These are phyloP conservation scores for Dendrostoma leiphaemia DNA, from an alignment of 2,329 filamentous ascomycete species.

Conservation along the genomic window DNA sequence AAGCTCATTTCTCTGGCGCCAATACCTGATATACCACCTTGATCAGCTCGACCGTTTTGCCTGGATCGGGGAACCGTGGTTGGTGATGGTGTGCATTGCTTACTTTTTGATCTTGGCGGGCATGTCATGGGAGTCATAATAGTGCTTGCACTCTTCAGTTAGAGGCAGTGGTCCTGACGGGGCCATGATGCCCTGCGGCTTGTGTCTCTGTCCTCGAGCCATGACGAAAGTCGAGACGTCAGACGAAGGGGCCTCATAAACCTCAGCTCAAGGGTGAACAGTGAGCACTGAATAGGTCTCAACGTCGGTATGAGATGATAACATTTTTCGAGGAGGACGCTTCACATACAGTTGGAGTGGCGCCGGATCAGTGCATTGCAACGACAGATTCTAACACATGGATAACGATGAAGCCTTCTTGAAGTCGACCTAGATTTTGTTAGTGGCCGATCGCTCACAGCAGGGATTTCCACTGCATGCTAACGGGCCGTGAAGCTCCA, in stretches of 20 bases:
- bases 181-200: conserved; percentile 30
- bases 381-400: too few relatives aligned
- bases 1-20: conserved; percentile 81
- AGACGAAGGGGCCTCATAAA: too few relatives aligned
- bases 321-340: too few relatives aligned
- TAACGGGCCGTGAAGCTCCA: neutral
- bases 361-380: too few relatives aligned
- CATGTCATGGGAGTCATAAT: conserved; percentile 66
- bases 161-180: conserved; percentile 47
- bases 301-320: too few relatives aligned
- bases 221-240: too few relatives aligned
- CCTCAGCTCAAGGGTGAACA: too few relatives aligned
- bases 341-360: too few relatives aligned
- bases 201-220: neutral
- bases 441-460: neutral
- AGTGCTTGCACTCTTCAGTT: conserved; percentile 72
- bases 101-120: conserved; percentile 85
- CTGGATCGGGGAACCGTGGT: too few relatives aligned
- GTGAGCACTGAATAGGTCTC: too few relatives aligned
- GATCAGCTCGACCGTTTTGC: neutral
- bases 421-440: neutral
- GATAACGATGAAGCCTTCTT: too few relatives aligned
- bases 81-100: neutral
- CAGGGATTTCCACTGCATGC: neutral
- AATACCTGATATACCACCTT: conserved; percentile 64